Evolutionary conservation across 108 stramenopile genomes (phyloP), one percentile per base, ranked within the genome.

Genomic region (Asterionellopsis glacialis): DNA sequence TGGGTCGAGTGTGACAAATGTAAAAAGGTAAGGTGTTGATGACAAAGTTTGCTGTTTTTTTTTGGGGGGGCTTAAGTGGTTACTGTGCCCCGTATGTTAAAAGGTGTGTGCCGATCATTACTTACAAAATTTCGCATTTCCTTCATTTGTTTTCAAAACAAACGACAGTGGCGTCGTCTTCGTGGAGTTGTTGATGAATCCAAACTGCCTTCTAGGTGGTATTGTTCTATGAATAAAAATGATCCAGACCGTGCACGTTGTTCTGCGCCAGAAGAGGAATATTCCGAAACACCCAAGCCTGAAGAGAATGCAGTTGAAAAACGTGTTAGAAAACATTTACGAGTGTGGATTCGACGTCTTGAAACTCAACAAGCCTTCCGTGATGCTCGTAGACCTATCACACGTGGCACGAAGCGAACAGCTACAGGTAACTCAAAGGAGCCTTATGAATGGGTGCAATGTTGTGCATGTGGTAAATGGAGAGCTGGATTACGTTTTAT

Each of bases 1-100:
- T 93, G 92, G 91, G 92, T 93, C 11, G 83, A 90, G 61, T 93
- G 92, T 64, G 92, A 93, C 78, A 85, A 82, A 45, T 93, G 92
- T 68, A 87, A 90, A 59, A 93, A 93, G 81, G 84, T 85, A 41
- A 62, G 80, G 16, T n/a, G n/a, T n/a, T n/a, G n/a, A n/a, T n/a
- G n/a, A n/a, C n/a, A n/a, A n/a, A n/a, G n/a, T n/a, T n/a, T n/a
- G n/a, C n/a, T n/a, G n/a, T n/a, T n/a, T n/a, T n/a, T n/a, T n/a
- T n/a, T n/a, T n/a, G n/a, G n/a, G n/a, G n/a, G n/a, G n/a, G n/a
- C n/a, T n/a, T n/a, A n/a, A n/a, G n/a, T n/a, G n/a, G n/a, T n/a
- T n/a, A n/a, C n/a, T n/a, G n/a, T n/a, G n/a, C n/a, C n/a, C n/a
- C n/a, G n/a, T n/a, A n/a, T 33, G 33, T 33, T 33, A 5, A 7